Evolutionary conservation across 257 asterid genomes (phyloP).

Genomic region (Scutellaria baicalensis): DNA sequence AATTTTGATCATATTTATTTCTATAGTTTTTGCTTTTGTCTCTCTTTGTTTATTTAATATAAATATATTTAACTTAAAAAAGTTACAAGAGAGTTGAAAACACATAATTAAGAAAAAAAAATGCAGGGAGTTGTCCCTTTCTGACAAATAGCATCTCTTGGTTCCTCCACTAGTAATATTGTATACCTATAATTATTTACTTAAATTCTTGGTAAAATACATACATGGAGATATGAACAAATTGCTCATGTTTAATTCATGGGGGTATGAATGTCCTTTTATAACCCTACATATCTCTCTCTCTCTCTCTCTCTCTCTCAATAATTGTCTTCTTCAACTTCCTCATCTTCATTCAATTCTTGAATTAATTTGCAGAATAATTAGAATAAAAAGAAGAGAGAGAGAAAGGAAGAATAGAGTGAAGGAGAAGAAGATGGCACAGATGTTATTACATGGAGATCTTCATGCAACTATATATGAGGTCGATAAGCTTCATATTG

Average conservation of each 20-base stretch:
- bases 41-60: too few relatives aligned
- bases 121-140: too few relatives aligned
- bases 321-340: not conserved
- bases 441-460: slow-evolving; percentile 31
- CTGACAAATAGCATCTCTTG: not conserved
- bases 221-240: not conserved
- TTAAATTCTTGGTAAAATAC: not conserved
- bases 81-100: too few relatives aligned
- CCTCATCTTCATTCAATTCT: not conserved
- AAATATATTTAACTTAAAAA: too few relatives aligned
- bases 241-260: not conserved
- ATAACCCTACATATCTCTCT: not conserved
- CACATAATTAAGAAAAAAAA: too few relatives aligned
- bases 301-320: slow-evolving; percentile 1
- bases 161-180: not conserved
- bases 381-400: not conserved
- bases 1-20: too few relatives aligned
- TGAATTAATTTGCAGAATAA: not conserved
- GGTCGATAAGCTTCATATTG: slow-evolving; percentile 30
- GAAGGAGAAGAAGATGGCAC: slow-evolving; percentile 21
- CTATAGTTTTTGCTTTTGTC: too few relatives aligned
- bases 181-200: too few relatives aligned
- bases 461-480: slow-evolving; percentile 41
- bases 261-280: not conserved
- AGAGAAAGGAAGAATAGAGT: not conserved